Evolutionary conservation across 345 rosid species (phyloP).

Genomic region (Lepidium aucheri): DNA sequence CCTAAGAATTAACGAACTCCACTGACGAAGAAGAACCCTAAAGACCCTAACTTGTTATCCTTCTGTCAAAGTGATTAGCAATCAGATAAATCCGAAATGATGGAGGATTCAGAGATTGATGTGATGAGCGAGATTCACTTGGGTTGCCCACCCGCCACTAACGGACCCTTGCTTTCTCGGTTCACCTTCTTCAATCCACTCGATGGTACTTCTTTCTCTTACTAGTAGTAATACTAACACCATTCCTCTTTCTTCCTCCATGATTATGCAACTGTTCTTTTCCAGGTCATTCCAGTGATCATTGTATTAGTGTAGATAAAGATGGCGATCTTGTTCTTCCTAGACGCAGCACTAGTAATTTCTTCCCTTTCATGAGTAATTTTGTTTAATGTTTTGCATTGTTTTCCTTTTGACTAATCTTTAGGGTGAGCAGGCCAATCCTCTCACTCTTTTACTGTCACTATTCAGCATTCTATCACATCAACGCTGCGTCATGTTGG

Average conservation of each 20-base stretch:
- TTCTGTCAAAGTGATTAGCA: too few species aligned
- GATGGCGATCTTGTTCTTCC: conserved; percentile 85
- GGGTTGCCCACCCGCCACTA: conserved; percentile 60
- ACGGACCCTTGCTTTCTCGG: conserved; percentile 52
- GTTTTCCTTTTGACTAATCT: neutral
- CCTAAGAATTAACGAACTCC: neutral
- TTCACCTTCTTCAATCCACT: conserved; percentile 52
- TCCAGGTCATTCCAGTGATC: neutral
- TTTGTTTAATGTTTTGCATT: neutral
- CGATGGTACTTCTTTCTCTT: conserved; percentile 24
- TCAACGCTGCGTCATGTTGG: conserved; percentile 75
- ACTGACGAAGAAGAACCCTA: neutral
- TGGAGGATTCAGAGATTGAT: conserved; percentile 25
- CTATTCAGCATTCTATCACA: conserved; percentile 61
- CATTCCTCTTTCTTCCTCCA: too few species aligned
- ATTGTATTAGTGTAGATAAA: conserved; percentile 38
- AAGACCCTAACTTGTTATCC: neutral
- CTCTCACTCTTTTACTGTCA: conserved; percentile 34
- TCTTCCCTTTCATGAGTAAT: neutral
- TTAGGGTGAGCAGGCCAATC: neutral
- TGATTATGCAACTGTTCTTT: too few species aligned
- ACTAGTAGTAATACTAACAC: too few species aligned
- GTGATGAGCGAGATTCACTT: conserved; percentile 91
- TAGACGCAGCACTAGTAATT: conserved; percentile 45
- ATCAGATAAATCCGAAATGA: too few species aligned